Evolutionary conservation across 2,329 filamentous ascomycete genomes (phyloP).

Genomic region (Botrytis sinoallii): DNA sequence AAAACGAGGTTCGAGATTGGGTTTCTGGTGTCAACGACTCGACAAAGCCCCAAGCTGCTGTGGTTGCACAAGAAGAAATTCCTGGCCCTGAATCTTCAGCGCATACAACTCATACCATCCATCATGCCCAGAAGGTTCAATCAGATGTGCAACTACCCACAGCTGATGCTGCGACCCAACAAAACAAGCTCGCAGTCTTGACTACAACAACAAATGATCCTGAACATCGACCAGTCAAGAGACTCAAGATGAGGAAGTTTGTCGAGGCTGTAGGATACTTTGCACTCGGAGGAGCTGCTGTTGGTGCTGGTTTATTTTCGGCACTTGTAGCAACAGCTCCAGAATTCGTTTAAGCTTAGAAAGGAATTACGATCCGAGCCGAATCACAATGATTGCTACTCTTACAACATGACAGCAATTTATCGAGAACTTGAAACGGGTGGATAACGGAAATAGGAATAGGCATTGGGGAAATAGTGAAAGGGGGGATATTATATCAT

Average conservation of each 20-base stretch:
- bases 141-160: neutral
- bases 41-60: neutral
- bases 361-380: too few relatives aligned
- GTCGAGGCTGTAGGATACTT: slow-evolving; percentile 34
- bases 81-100: neutral
- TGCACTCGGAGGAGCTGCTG: slow-evolving; percentile 39
- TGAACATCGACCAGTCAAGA: slow-evolving; percentile 33
- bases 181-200: neutral
- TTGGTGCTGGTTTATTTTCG: slow-evolving; percentile 40
- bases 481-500: neutral
- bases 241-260: slow-evolving; percentile 29
- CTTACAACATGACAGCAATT: neutral
- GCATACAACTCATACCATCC: neutral
- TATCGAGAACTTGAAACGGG: neutral
- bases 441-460: neutral
- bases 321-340: slow-evolving; percentile 41
- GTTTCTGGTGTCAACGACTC: slow-evolving; percentile 19
- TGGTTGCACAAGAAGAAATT: neutral
- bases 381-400: neutral
- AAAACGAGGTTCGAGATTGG: slow-evolving; percentile 32
- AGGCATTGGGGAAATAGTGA: neutral
- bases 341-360: slow-evolving; percentile 32
- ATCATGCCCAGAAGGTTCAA: neutral
- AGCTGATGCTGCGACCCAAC: neutral
- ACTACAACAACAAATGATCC: slow-evolving; percentile 5